A percentile compares a stretch with the other conserved stretches of the same genome.
phyloP scores from a whole-genome alignment of 2,329 filamentous ascomycete genomes.

The Colletotrichum chrysophilum region DNA sequence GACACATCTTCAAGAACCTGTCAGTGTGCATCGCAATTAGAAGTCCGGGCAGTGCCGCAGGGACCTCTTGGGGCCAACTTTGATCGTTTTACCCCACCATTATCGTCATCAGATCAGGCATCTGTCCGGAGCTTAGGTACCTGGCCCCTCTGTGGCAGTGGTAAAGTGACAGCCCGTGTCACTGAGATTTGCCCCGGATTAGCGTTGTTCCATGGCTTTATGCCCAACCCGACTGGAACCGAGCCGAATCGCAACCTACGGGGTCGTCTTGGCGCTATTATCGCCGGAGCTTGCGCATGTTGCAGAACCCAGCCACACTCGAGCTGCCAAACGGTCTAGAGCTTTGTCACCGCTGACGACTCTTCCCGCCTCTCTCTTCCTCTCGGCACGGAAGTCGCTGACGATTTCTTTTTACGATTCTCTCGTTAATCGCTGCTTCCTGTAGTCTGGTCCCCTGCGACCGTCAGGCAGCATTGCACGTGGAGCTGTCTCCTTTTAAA shows the following conservation, averaged over 20 bases:
- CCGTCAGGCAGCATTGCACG: not conserved
- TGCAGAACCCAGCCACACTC: constrained; percentile 23
- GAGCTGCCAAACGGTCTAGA: constrained; percentile 9
- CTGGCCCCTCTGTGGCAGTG: not conserved
- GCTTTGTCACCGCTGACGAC: constrained; percentile 23
- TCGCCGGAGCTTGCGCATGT: constrained; percentile 21
- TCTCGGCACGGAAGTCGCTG: constrained; percentile 12
- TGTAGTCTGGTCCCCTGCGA: not conserved
- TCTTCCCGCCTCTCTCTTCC: constrained; percentile 16
- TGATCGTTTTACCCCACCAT: constrained; percentile 16
- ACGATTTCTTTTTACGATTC: not conserved
- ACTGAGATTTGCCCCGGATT: constrained; percentile 11
- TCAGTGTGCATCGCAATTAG: not conserved
- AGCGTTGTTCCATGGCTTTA: constrained; percentile 16
- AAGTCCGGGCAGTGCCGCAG: not conserved
- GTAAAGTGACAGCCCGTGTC: not conserved
- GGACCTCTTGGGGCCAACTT: not conserved
- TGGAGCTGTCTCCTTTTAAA: constrained; percentile 10
- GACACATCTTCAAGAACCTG: not conserved
- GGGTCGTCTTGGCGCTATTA: constrained; percentile 14
- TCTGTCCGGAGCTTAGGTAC: not conserved
- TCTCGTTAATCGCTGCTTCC: not conserved
- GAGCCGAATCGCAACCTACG: constrained; percentile 3
- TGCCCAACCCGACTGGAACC: constrained; percentile 6
- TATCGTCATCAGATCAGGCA: constrained; percentile 10